Percentiles rank a stretch among this genome's conserved stretches.
Evolutionary conservation across 495 filamentous ascomycete genomes (phyloP).

Genomic region (Daldinia loculata): DNA sequence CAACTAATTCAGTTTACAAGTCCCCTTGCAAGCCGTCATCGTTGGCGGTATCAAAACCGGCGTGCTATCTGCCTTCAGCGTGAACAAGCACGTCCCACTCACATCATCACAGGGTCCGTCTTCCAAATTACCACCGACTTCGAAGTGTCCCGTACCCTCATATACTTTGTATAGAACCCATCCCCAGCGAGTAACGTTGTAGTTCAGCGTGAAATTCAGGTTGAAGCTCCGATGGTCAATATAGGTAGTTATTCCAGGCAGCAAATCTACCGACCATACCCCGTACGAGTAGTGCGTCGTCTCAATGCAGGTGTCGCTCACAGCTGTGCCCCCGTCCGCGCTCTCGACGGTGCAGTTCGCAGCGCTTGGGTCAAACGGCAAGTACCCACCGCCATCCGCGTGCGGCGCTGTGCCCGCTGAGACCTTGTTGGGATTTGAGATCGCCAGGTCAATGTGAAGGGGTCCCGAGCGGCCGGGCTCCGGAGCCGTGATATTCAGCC

Average conservation of each 20-base stretch:
- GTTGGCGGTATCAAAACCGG: constrained; percentile 8
- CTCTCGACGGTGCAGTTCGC: constrained; percentile 18
- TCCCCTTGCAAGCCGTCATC: constrained; percentile 27
- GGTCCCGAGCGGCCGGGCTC: neutral
- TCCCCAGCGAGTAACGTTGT: constrained; percentile 24
- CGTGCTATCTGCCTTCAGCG: neutral
- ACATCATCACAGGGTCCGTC: neutral
- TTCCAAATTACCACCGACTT: constrained; percentile 8
- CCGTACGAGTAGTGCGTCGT: constrained; percentile 12
- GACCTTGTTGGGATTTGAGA: constrained; percentile 31
- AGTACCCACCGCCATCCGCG: constrained; percentile 30
- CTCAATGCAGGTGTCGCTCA: constrained; percentile 2
- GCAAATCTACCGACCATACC: constrained; percentile 9
- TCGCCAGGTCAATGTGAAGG: constrained; percentile 6
- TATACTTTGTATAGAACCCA: constrained; percentile 22
- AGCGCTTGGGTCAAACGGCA: constrained; percentile 23
- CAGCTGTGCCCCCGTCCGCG: neutral
- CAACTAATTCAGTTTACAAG: constrained; percentile 3
- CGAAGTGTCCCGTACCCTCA: constrained; percentile 18
- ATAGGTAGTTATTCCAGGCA: neutral
- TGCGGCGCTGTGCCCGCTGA: constrained; percentile 25
- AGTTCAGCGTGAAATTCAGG: constrained; percentile 13
- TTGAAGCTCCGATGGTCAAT: constrained; percentile 1
- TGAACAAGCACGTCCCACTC: constrained; percentile 3
- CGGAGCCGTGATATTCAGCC: constrained; percentile 16